A percentile compares a stretch with the other conserved stretches of the same genome.
Conservation (phyloP, 345 rosid species). For the Gossypium sturtianum region DNA sequence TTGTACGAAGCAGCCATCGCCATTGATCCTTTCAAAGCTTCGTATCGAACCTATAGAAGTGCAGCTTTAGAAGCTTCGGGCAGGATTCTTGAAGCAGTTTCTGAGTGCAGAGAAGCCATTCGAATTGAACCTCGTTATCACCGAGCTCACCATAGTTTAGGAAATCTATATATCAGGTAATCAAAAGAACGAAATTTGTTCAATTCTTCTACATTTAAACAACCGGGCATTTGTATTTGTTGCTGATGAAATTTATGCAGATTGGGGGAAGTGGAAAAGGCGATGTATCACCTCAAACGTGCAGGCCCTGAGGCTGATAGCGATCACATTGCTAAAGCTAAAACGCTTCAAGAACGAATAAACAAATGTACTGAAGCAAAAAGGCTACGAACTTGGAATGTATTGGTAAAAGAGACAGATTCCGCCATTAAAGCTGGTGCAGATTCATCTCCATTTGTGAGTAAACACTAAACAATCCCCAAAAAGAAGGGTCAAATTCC, state of each 20-base stretch:
- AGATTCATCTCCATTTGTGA: neutral
- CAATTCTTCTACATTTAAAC: neutral
- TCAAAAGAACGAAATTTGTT: neutral
- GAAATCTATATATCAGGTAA: neutral
- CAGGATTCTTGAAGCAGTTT: neutral
- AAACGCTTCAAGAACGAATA: neutral
- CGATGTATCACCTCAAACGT: neutral
- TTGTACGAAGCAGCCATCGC: neutral
- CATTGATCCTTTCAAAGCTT: neutral
- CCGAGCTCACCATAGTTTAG: neutral
- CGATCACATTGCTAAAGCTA: neutral
- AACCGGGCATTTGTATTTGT: neutral
- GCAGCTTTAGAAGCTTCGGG: neutral
- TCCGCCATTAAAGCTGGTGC: neutral
- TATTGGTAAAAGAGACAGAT: neutral
- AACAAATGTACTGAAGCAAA: neutral
- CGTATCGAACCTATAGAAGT: neutral
- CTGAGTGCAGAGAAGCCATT: neutral
- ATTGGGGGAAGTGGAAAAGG: neutral
- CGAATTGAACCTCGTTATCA: neutral
- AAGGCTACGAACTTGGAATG: neutral
- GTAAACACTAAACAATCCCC: neutral
- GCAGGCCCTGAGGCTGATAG: neutral
- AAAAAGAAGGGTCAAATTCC: neutral
- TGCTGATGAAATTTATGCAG: neutral